Conservation (phyloP, 495 filamentous ascomycete species). For the Talaromyces thailandensis region DNA sequence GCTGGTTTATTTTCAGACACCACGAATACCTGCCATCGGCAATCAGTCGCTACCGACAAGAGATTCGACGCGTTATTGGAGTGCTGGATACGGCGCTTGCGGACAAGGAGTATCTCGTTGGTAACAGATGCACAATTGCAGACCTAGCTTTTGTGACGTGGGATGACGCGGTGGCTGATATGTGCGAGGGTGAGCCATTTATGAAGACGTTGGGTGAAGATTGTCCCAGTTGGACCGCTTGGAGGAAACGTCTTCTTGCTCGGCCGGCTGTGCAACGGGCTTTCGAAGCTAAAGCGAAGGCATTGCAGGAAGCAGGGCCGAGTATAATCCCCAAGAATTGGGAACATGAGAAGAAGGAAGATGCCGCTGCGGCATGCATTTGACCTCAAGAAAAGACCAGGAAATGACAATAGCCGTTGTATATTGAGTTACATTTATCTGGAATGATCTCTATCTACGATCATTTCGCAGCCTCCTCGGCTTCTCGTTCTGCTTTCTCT, state of each 20-base stretch:
- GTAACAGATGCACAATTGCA: slow-evolving; percentile 39
- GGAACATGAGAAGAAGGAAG: background rate
- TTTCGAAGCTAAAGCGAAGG: background rate
- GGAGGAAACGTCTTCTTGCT: slow-evolving; percentile 17
- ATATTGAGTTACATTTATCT: background rate
- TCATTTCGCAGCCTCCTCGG: background rate
- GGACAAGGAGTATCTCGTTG: slow-evolving; percentile 32
- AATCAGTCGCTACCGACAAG: background rate
- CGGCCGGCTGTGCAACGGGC: background rate
- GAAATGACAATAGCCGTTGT: too few relatives aligned
- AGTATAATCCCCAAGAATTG: background rate
- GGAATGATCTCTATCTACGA: background rate
- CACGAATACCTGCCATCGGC: background rate
- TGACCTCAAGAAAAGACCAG: background rate
- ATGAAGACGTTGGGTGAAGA: slow-evolving; percentile 11
- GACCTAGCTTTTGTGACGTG: slow-evolving; percentile 41
- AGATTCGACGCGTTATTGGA: slow-evolving; percentile 1
- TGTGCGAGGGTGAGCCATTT: slow-evolving; percentile 4
- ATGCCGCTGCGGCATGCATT: background rate
- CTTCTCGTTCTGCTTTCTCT: background rate
- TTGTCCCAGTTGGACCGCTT: slow-evolving; percentile 20
- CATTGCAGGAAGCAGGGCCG: background rate
- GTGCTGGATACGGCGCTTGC: background rate
- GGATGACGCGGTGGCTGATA: slow-evolving; percentile 8
- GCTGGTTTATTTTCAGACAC: slow-evolving; percentile 2